A percentile compares a stretch with the other conserved stretches of the same genome.
phyloP scores from a whole-genome alignment of 2,329 filamentous ascomycete species.

The Aureobasidium lini region DNA sequence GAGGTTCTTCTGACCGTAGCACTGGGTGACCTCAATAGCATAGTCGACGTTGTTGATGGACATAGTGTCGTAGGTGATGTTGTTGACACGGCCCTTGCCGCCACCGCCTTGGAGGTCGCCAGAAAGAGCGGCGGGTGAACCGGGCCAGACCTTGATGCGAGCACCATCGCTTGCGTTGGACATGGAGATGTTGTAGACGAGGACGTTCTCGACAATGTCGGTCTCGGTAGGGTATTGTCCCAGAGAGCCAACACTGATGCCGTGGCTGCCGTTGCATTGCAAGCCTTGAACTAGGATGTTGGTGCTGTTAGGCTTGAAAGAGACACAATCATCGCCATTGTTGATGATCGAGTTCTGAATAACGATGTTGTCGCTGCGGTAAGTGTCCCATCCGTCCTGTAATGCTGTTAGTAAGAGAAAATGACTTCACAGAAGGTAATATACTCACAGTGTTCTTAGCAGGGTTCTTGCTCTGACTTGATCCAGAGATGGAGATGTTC shows the following conservation, averaged over 20 bases:
- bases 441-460: slow-evolving; percentile 51
- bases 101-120: slow-evolving; percentile 60
- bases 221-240: slow-evolving; percentile 58
- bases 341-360: slow-evolving; percentile 60
- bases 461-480: slow-evolving; percentile 42
- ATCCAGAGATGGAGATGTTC: slow-evolving; percentile 53
- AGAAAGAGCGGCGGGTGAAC: slow-evolving; percentile 46
- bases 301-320: slow-evolving; percentile 67
- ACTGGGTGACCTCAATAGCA: slow-evolving; percentile 58
- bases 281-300: slow-evolving; percentile 61
- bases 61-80: slow-evolving; percentile 61
- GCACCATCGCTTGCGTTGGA: slow-evolving; percentile 51
- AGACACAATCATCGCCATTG: slow-evolving; percentile 65
- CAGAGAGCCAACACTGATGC: slow-evolving; percentile 64
- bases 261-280: slow-evolving; percentile 61
- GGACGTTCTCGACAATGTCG: slow-evolving; percentile 63
- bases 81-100: slow-evolving; percentile 53
- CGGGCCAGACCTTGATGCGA: slow-evolving; percentile 69
- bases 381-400: slow-evolving; percentile 46
- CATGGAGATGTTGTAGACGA: slow-evolving; percentile 35
- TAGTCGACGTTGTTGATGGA: slow-evolving; percentile 56
- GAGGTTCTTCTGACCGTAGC: slow-evolving; percentile 55
- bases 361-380: slow-evolving; percentile 53
- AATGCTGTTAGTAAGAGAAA: background rate
- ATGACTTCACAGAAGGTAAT: too few relatives aligned